Percentiles rank a stretch among this genome's conserved stretches.
These are phyloP conservation scores for Oryza officinalis DNA, from an alignment of 176 grass and related monocot genomes.

Conservation along the genomic window DNA sequence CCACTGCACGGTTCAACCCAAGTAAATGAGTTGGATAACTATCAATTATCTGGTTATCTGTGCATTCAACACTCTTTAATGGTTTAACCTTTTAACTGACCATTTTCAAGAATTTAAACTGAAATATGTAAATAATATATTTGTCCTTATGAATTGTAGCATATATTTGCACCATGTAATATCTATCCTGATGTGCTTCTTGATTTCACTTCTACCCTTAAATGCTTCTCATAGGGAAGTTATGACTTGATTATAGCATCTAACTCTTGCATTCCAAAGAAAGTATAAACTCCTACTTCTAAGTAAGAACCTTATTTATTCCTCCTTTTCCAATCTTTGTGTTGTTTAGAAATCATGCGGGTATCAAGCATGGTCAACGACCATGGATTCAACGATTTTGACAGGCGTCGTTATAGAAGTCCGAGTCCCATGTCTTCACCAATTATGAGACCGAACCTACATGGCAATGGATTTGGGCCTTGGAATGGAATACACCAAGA, in stretches of 20 bases:
- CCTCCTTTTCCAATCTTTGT: constrained; percentile 13
- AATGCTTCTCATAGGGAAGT: not conserved
- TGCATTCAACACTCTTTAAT: not conserved
- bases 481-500: constrained; percentile 62
- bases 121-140: not conserved
- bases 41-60: not conserved
- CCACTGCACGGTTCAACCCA: not conserved
- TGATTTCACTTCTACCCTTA: not conserved
- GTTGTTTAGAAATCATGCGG: constrained; percentile 55
- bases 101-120: not conserved
- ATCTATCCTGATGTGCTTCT: not conserved
- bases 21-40: not conserved
- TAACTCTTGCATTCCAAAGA: not conserved
- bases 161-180: not conserved
- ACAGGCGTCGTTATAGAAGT: constrained; percentile 57
- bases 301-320: not conserved
- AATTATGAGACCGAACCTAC: constrained; percentile 61
- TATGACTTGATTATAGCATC: not conserved
- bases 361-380: constrained; percentile 65
- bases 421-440: constrained; percentile 70
- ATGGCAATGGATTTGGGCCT: constrained; percentile 62
- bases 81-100: not conserved
- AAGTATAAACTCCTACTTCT: not conserved
- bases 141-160: not conserved
- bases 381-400: constrained; percentile 61